Evolutionary conservation across 768 basidiomycete genomes (phyloP), one percentile per base, ranked within the genome.

Genomic region (Pleurotus djamor): DNA sequence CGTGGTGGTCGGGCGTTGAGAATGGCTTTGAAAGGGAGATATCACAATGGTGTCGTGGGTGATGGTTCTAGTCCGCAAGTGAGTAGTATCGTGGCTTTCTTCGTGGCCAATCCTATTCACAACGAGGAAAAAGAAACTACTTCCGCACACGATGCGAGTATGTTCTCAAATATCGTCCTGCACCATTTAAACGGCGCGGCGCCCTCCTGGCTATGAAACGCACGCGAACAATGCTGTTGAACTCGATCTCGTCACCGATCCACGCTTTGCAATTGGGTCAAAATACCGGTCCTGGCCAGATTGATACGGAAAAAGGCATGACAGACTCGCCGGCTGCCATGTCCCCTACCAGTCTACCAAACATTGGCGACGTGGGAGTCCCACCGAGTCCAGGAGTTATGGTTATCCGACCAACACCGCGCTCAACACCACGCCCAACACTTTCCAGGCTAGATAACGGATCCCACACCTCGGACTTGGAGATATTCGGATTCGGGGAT

Each of bases 21-120:
- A 60, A 43, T 35, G 37, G 17, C 37, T 45, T 58, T 44, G 45
- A 28, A 36, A 83, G 74, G 81, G 82, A 0, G 75, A 79, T 57
- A 66, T 79, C 55, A 81, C 82, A 0, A 72, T 77, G 28, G 82
- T 86, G 14, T 84, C 85, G 2, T 86, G 87, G 83, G 71, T 85
- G 43, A 86, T 87, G 79, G 85, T 89, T 34, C 72, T 86, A 48
- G 79, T 86, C n/a, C 75, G 88, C 57, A 81, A 83, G 81, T 83
- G 60, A 54, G 72, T 64, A 36, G 28, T 47, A 6, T 38, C 17
- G 50, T 45, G 16, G 28, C 38, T 33, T 48, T 52, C 13, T 48
- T 38, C 13, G 16, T 48, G 48, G 59, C 5, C 52, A 16, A 34
- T 57, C 44, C 14, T 35, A 43, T 32, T 38, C 59, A 54, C 34